Base-by-base conservation (phyloP, 2,329 filamentous ascomycete genomes). In the Trichoderma aggressivum region DNA sequence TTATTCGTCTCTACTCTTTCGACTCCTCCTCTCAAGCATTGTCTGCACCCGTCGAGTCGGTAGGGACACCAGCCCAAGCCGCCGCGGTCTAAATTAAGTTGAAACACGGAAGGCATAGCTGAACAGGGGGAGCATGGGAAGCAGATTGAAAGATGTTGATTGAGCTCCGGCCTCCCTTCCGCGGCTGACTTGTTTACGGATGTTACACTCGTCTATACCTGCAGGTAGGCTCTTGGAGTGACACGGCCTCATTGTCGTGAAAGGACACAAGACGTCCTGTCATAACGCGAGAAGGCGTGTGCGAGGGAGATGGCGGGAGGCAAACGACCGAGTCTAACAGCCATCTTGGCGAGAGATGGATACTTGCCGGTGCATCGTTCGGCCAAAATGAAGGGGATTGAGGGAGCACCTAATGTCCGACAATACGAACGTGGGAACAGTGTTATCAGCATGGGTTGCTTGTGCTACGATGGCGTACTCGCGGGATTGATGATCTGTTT, bases 231-330 rank as follows among this genome's bases (percentile, higher is more conserved):
- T 72, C 50, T 65, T 72, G 28, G 43, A 39, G 66, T 69, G 30
- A n/a, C 56, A 69, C 66, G 47, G 7, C 39, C 36, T 3, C 34
- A 36, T 16, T 39, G 36, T 18, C 18, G 39, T 18, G 16, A 43
- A 39, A 55, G 53, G 3, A 43, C 66, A 70, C 65, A 59, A 72
- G 36, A 47, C 47, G 66, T 58, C 71, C 66, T 72, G 71, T 72
- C 71, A 72, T 72, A 61, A 70, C 70, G 71, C 65, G 71, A 64
- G 60, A 43, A 72, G 60, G 65, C 65, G 60, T 70, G 71, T 65
- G 63, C 63, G 70, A 67, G 60, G 66, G 30, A 39, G 14, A 24
- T 56, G 28, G 43, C 59, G 53, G 55, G 66, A 69, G 64, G 43
- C 21, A 66, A 62, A 70, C 53, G 53, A 55, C 43, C 60, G 59